Base-by-base conservation (phyloP, 2,329 filamentous ascomycete genomes). In the Ambrosiella xylebori region DNA sequence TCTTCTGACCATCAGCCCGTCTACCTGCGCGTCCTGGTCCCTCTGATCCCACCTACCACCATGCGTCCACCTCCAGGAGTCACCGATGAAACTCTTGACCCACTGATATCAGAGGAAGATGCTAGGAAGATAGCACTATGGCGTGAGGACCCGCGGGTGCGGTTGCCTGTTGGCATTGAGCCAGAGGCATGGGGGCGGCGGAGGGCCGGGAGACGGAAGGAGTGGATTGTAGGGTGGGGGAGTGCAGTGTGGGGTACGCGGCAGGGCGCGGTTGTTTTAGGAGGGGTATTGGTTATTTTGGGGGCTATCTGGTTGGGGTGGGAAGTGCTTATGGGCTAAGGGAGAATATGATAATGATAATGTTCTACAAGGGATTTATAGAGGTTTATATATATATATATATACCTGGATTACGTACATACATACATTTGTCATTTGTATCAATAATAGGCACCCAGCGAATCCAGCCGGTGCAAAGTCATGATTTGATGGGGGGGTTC, bases 1-100 rank as follows among this genome's bases (percentile, higher is more conserved):
- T 86, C 84, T 7, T 93, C 87, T 57, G 93, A 98, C 68, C 93
- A 98, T 70, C 81, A 88, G 37, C 79, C 89, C 6, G 93, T 97
- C 2, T 86, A 81, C 53, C 73, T 95, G 27, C 79, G 85, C 3
- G 74, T 83, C 7, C 72, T 74, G 0, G 76, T 96, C 13, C 84
- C 87, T 1, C 71, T 88, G 5, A 67, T 79, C 41, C 61, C 64
- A 3, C 70, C 72, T 2, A 19, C 37, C 9, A 8, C 15, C 9
- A 54, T 54, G 52, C 37, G 37, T 2, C 52, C 52, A 35, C 52
- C 52, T 1, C 15, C 37, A 37, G 49, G 35, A 12, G 49, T 35
- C 49, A 15, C 15, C 12, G 7, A n/a, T 11, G 52, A 44, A 11
- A 7, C n/a, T 19, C 65, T 70, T 12, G 59, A 62, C n/a, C 44